phyloP scores from a whole-genome alignment of 805 yeast genomes.

The Cyberlindnera meyerae region DNA sequence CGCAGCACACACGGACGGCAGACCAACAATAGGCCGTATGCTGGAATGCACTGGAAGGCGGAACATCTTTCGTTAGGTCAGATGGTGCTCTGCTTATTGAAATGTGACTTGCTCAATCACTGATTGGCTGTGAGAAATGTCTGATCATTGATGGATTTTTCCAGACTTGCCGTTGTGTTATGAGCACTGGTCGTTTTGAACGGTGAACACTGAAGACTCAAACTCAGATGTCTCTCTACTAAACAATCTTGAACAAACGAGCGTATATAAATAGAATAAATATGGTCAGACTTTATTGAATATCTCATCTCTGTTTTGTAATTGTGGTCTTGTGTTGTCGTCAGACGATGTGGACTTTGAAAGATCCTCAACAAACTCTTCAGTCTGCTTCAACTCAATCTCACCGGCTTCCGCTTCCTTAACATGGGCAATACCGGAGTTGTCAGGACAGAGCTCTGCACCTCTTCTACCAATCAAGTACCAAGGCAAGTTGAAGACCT shows the following conservation, averaged over 20 bases:
- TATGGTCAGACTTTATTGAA: no score
- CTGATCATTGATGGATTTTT: no score
- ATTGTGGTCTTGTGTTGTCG: slow-evolving; percentile 6
- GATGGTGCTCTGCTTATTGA: no score
- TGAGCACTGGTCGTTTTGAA: no score
- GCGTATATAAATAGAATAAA: background rate
- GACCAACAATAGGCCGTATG: background rate
- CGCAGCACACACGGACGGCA: background rate
- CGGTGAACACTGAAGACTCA: no score
- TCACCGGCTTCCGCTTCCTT: slow-evolving; percentile 14
- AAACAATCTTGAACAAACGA: background rate
- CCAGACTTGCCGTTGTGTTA: no score
- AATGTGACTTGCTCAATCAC: no score
- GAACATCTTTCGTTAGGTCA: slow-evolving; percentile 1
- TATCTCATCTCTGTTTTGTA: no score
- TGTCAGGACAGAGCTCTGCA: slow-evolving; percentile 47
- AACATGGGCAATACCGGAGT: slow-evolving; percentile 33
- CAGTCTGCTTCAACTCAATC: slow-evolving; percentile 13
- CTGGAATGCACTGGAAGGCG: background rate
- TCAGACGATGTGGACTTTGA: slow-evolving; percentile 4
- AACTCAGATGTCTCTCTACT: background rate
- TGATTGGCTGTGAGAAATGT: no score
- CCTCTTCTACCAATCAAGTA: slow-evolving; percentile 53
- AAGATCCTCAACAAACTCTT: slow-evolving; percentile 13
- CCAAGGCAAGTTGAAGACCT: slow-evolving; percentile 45